phyloP scores from a whole-genome alignment of 768 basidiomycete genomes.

The Mycena indigotica region DNA sequence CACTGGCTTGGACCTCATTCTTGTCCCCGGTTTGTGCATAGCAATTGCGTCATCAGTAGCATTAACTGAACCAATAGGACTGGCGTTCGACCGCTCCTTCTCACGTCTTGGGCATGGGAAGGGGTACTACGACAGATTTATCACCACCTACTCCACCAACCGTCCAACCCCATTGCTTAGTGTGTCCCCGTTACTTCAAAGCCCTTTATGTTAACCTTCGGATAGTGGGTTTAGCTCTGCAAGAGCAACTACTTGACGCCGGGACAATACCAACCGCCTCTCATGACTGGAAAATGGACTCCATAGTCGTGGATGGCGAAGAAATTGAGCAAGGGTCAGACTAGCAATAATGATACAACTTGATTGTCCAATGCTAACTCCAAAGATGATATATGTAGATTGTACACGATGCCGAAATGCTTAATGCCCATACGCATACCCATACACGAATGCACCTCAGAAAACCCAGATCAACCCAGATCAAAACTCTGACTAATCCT shows the following conservation, averaged over 20 bases:
- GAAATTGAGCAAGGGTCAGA: slow-evolving; percentile 1
- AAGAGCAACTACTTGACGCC: slow-evolving; percentile 61
- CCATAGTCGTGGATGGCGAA: slow-evolving; percentile 54
- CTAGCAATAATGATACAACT: background rate
- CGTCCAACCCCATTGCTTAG: slow-evolving; percentile 59
- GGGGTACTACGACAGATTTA: slow-evolving; percentile 80
- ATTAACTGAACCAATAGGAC: slow-evolving; percentile 41
- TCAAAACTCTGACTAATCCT: no score
- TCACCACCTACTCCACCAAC: slow-evolving; percentile 53
- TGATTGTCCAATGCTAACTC: background rate
- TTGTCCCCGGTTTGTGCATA: slow-evolving; percentile 57
- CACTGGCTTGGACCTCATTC: slow-evolving; percentile 57
- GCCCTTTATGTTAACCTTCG: slow-evolving; percentile 13
- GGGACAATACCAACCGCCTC: slow-evolving; percentile 54
- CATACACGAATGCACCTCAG: background rate
- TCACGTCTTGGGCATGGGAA: slow-evolving; percentile 81
- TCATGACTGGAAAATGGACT: slow-evolving; percentile 67
- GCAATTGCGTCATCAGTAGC: no score
- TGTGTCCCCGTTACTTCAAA: slow-evolving; percentile 32
- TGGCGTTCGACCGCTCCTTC: slow-evolving; percentile 71
- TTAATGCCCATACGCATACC: background rate
- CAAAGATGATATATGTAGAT: background rate
- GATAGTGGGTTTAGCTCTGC: slow-evolving; percentile 71
- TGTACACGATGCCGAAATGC: background rate
- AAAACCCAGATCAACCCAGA: no score